These are phyloP conservation scores for Lagenaria siceraria DNA, from an alignment of 306 rosid species.

Conservation along the genomic window DNA sequence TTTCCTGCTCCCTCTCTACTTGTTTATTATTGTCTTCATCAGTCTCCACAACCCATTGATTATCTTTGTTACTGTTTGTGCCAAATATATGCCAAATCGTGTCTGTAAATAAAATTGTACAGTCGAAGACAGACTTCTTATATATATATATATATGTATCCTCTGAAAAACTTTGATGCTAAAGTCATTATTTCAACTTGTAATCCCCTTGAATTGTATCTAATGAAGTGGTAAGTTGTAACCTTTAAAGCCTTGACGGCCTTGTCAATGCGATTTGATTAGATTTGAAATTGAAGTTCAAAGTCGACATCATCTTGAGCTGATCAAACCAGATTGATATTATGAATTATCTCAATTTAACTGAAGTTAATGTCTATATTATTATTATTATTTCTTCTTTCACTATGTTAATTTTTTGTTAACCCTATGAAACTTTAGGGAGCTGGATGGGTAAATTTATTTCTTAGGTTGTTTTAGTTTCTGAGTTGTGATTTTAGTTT, in stretches of 20 bases:
- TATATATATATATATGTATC: too few species aligned
- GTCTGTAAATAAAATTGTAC: constrained; percentile 1
- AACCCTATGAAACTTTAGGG: too few species aligned
- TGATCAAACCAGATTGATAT: neutral
- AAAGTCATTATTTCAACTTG: neutral
- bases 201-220: neutral
- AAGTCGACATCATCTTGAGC: neutral
- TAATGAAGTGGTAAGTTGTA: neutral
- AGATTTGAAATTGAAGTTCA: neutral
- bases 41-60: neutral
- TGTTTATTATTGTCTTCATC: neutral
- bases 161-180: neutral
- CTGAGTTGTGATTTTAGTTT: too few species aligned
- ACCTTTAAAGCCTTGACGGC: neutral
- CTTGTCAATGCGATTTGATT: neutral
- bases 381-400: too few species aligned
- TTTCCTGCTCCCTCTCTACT: neutral
- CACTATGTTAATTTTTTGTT: too few species aligned
- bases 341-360: neutral
- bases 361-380: neutral
- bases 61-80: neutral
- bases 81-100: neutral
- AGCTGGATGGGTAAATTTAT: too few species aligned
- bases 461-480: too few species aligned
- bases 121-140: neutral